Evolutionary conservation across 257 asterid species (phyloP).

Genomic region (Capsicum chinense): DNA sequence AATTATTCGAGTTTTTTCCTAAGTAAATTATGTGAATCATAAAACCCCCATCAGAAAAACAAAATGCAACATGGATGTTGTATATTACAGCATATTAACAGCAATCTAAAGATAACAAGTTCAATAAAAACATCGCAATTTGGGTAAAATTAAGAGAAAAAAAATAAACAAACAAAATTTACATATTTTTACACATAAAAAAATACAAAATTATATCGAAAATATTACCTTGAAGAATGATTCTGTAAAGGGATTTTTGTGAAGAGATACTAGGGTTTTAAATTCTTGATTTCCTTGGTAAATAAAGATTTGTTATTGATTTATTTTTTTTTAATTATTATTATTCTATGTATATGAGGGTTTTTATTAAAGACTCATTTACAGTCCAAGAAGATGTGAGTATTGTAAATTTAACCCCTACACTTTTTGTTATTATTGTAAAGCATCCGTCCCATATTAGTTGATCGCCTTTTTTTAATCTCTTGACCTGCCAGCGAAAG

Average conservation of each 20-base stretch:
- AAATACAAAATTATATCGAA: neutral
- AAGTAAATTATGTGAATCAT: too few species aligned
- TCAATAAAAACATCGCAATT: neutral
- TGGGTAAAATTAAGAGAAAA: neutral
- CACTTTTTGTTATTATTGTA: too few species aligned
- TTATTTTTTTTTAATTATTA: too few species aligned
- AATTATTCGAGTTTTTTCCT: too few species aligned
- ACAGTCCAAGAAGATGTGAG: too few species aligned
- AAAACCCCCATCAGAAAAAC: neutral
- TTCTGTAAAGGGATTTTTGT: neutral
- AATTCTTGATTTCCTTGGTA: neutral
- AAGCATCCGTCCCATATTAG: too few species aligned
- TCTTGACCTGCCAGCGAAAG: too few species aligned
- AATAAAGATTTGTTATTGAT: neutral
- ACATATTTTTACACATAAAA: neutral
- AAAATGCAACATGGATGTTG: neutral
- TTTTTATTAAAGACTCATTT: too few species aligned
- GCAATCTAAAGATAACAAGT: neutral
- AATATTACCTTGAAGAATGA: neutral
- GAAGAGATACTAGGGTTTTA: constrained; percentile 21
- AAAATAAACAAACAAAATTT: neutral
- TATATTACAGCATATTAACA: neutral
- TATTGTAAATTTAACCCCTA: too few species aligned
- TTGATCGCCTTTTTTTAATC: too few species aligned
- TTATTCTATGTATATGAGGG: too few species aligned